Base-by-base conservation (phyloP, 208 protist species). In the Leishmania major region DNA sequence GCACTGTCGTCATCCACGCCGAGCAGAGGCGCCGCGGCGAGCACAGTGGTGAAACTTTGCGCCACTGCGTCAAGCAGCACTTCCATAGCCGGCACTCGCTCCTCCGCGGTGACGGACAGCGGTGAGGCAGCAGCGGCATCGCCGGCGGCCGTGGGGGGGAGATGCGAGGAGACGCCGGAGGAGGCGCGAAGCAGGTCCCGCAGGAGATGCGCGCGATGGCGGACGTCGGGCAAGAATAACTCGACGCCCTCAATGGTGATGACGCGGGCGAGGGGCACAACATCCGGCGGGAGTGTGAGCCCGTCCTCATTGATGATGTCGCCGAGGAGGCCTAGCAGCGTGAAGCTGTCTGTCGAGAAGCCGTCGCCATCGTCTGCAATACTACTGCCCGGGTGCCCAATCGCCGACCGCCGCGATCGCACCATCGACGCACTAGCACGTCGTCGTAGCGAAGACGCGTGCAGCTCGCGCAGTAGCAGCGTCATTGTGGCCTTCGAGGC, bases 261-360 rank as follows among this genome's bases (percentile, higher is more conserved):
- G 43, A 85, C 81, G 35, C 85, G 83, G 0, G 93, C 93, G 31
- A 95, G 80, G 15, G 75, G 25, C 59, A 88, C 91, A 1, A 97
- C 76, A 25, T 85, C 79, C 10, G 86, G 37, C n/a, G 90, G 86
- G 31, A 96, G 80, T 77, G 87, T 89, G 28, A 88, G 70, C 1
- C 90, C 89, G 0, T 91, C 87, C 60, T 95, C 94, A 73, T 96
- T 95, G 47, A 97, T 88, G 53, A 96, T 91, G 77, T 94, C 93
- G 4, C 84, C 79, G 15, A 97, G 89, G 47, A 94, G 79, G 70
- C 87, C 89, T 25, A 97, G 86, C 15, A 96, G 82, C 45, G 89
- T 90, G 17, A 69, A 77, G 81, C 64, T 77, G 75, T 80, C 81
- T 13, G 57, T 31, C 15, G 69, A 49, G 15, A 22, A 13, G 47